phyloP scores from a whole-genome alignment of 768 basidiomycete genomes.

The Leccinum incarnatum region DNA sequence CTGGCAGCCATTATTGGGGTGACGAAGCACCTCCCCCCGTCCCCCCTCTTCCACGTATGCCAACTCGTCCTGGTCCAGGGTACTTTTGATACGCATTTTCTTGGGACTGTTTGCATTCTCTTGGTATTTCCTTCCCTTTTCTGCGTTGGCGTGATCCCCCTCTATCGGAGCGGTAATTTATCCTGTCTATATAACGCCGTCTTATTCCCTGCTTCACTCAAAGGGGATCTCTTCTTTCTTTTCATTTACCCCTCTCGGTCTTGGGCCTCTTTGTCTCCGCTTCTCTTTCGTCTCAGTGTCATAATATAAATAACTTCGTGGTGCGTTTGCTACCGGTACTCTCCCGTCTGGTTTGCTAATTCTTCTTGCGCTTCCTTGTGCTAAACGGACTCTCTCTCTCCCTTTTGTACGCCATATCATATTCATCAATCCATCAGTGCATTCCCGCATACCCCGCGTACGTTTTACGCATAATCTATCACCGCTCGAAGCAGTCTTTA shows the following conservation, averaged over 20 bases:
- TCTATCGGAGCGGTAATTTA: conserved; percentile 24
- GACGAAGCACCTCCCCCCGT: conserved; percentile 19
- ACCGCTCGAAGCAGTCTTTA: conserved; percentile 11
- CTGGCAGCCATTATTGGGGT: conserved; percentile 23
- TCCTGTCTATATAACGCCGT: conserved; percentile 27
- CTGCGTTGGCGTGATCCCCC: conserved; percentile 3
- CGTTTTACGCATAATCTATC: not conserved
- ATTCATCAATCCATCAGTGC: not conserved
- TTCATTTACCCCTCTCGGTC: conserved; percentile 1
- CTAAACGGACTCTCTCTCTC: conserved; percentile 1
- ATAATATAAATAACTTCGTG: conserved; percentile 3
- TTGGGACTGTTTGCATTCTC: conserved; percentile 10
- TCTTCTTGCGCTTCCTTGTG: conserved; percentile 9
- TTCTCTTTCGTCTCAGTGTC: conserved; percentile 3
- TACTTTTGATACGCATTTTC: conserved; percentile 22
- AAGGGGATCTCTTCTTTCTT: conserved; percentile 7
- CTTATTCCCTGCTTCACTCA: conserved; percentile 8
- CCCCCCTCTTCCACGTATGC: conserved; percentile 17
- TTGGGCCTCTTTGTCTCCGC: conserved; percentile 8
- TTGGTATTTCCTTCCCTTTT: conserved; percentile 4
- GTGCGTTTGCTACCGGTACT: not conserved
- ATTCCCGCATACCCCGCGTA: not conserved
- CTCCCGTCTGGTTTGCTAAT: conserved; percentile 6
- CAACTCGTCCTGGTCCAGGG: conserved; percentile 23
- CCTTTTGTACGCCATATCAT: conserved; percentile 1